A percentile compares a stretch with the other conserved stretches of the same genome.
These are phyloP conservation scores for Fusarium lateritium DNA, from an alignment of 2,329 filamentous ascomycete species.

Conservation along the genomic window DNA sequence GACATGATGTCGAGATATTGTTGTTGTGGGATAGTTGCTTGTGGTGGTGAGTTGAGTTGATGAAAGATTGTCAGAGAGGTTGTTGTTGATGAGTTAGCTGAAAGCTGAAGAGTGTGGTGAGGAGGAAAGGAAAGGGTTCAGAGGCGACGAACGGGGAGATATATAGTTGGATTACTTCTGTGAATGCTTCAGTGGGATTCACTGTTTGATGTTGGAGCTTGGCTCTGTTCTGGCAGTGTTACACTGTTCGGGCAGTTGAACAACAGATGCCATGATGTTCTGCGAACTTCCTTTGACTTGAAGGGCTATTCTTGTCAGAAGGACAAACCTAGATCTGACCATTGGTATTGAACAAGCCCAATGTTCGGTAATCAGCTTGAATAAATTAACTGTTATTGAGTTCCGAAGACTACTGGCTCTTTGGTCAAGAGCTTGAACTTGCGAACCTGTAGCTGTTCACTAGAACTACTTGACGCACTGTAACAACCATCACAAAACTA, in stretches of 20 bases:
- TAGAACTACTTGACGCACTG: too few species aligned
- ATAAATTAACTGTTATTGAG: background rate
- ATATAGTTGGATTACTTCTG: background rate
- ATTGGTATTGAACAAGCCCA: background rate
- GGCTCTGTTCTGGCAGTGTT: too few species aligned
- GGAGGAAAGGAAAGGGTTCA: background rate
- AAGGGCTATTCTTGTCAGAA: background rate
- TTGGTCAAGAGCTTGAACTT: background rate
- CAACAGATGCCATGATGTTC: background rate
- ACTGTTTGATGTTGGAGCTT: background rate
- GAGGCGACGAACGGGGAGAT: background rate
- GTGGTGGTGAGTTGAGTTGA: background rate
- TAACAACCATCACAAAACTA: too few species aligned
- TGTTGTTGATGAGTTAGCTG: background rate
- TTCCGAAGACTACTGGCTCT: background rate
- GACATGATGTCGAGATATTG: background rate
- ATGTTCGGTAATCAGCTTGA: background rate
- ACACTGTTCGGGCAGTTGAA: background rate
- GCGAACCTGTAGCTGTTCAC: background rate
- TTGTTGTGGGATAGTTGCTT: background rate
- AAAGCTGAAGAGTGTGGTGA: background rate
- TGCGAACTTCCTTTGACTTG: background rate
- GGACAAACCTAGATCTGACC: background rate
- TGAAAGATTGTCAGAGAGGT: background rate
- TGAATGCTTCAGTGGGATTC: fast-evolving